Evolutionary conservation across 495 filamentous ascomycete species (phyloP).

Genomic region (Xylaria scruposa): DNA sequence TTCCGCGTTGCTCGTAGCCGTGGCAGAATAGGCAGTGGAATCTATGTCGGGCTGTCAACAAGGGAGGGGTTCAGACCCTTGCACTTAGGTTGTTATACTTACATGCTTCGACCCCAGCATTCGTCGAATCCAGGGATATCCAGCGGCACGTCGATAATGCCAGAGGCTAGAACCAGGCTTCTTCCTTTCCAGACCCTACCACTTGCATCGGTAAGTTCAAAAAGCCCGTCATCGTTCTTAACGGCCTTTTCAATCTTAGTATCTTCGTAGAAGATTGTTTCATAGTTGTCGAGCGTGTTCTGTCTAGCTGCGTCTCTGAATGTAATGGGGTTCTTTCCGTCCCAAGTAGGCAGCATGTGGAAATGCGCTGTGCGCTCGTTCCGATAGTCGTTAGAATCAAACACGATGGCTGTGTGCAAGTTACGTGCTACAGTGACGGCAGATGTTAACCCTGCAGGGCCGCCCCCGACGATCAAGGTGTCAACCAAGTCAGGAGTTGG

Average conservation of each 20-base stretch:
- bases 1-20: constrained; percentile 28
- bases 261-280: constrained; percentile 34
- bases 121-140: constrained; percentile 41
- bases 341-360: constrained; percentile 56
- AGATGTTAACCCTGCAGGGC: constrained; percentile 57
- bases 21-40: constrained; percentile 35
- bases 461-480: constrained; percentile 60
- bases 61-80: background rate
- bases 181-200: constrained; percentile 44
- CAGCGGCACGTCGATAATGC: constrained; percentile 44
- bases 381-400: constrained; percentile 57
- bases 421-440: constrained; percentile 55
- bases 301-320: constrained; percentile 44
- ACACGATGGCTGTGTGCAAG: constrained; percentile 49
- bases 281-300: constrained; percentile 46
- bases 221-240: constrained; percentile 31
- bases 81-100: constrained; percentile 25
- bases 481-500: constrained; percentile 36
- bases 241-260: constrained; percentile 28
- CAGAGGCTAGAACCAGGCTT: constrained; percentile 57
- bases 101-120: constrained; percentile 46
- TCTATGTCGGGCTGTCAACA: background rate
- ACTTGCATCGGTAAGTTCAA: constrained; percentile 39
- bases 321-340: constrained; percentile 46
- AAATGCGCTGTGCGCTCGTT: constrained; percentile 50